Conservation (phyloP, 768 basidiomycete genomes). For the Mycena polygramma region DNA sequence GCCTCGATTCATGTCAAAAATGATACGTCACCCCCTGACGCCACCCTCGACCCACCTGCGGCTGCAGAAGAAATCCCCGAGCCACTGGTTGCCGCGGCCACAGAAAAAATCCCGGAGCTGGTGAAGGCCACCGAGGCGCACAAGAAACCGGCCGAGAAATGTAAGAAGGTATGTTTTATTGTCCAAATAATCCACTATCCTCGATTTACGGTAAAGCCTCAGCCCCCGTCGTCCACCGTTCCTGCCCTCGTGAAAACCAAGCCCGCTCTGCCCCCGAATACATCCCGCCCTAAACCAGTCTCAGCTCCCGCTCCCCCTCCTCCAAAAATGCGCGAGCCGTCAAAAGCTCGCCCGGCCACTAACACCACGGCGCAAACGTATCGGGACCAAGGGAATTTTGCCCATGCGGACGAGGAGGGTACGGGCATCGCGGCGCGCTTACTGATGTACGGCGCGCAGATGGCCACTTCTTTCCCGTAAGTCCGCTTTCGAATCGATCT, state of each 20-base stretch:
- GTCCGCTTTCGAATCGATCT: background rate
- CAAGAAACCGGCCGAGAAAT: background rate
- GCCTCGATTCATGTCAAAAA: too few species aligned
- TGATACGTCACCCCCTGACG: background rate
- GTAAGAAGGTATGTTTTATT: background rate
- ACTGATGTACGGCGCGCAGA: constrained; percentile 14
- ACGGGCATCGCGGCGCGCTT: constrained; percentile 17
- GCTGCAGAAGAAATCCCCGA: background rate
- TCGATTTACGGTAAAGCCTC: background rate
- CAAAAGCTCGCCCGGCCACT: background rate
- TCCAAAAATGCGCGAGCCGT: background rate
- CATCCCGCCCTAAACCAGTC: background rate
- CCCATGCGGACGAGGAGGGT: background rate
- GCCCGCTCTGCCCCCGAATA: background rate
- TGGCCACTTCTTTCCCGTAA: constrained; percentile 9
- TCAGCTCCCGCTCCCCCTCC: background rate
- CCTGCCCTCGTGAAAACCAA: background rate
- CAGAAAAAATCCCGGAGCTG: background rate
- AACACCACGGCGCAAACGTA: background rate
- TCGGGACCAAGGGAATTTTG: background rate
- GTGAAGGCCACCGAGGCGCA: background rate
- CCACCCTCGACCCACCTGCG: background rate
- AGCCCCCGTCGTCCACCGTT: background rate
- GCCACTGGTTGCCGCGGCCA: background rate
- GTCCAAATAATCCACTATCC: background rate